phyloP scores from a whole-genome alignment of 768 basidiomycete genomes.

The Hygrocybe punicea region DNA sequence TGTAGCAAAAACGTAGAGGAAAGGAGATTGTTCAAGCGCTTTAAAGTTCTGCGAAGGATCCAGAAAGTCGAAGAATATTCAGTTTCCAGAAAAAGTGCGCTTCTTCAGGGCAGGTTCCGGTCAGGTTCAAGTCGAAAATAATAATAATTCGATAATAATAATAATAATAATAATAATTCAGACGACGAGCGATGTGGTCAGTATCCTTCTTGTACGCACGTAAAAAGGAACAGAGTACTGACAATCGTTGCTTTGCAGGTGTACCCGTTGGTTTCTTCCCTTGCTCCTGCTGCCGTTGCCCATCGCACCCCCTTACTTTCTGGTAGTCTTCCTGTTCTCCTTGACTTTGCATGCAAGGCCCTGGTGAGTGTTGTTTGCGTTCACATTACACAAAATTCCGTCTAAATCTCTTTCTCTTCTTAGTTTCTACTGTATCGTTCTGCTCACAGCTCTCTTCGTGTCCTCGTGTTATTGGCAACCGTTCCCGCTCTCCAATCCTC shows the following conservation, averaged over 20 bases:
- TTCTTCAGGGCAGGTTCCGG: slow-evolving; percentile 15
- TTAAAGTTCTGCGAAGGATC: slow-evolving; percentile 36
- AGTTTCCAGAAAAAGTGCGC: too few species aligned
- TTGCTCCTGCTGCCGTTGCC: slow-evolving; percentile 73
- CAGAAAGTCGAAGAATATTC: slow-evolving; percentile 32
- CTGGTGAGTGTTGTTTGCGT: slow-evolving; percentile 52
- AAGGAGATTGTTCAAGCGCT: slow-evolving; percentile 15
- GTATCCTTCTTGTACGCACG: not conserved
- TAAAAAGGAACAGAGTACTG: not conserved
- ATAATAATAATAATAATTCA: too few species aligned
- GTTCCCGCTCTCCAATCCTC: slow-evolving; percentile 58
- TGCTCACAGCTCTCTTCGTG: slow-evolving; percentile 77
- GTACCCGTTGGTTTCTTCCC: slow-evolving; percentile 65
- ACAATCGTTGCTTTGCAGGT: not conserved
- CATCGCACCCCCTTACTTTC: slow-evolving; percentile 75
- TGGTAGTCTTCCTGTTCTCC: slow-evolving; percentile 72
- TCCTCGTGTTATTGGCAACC: slow-evolving; percentile 92
- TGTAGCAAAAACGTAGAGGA: slow-evolving; percentile 16
- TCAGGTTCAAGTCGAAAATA: too few species aligned
- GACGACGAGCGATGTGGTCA: not conserved
- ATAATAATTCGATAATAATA: too few species aligned
- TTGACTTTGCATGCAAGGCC: slow-evolving; percentile 78
- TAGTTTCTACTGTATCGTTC: slow-evolving; percentile 84
- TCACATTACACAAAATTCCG: too few species aligned
- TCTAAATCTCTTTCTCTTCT: not conserved